Base-by-base conservation (phyloP, 1,139 yeast genomes). In the Yamadazyma diddensiae region DNA sequence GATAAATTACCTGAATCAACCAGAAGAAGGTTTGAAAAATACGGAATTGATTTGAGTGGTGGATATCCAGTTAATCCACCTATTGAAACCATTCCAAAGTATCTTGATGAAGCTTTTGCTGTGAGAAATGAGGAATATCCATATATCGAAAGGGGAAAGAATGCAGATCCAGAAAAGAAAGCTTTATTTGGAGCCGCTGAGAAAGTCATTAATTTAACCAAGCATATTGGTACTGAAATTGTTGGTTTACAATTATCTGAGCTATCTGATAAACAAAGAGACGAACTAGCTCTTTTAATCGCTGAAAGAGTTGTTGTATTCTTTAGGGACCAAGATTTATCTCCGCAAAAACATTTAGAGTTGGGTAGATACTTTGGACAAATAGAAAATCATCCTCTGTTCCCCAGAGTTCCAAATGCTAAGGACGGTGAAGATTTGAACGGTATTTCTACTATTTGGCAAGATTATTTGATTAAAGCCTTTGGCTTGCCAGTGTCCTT, bases 381-480 rank as follows among this genome's bases (percentile, higher is more conserved):
- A 43, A 62, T 65, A 17, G 71, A 65, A 44, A 56, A 60, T 17
- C 72, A 65, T 40, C 61, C 72, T 15, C 69, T 67, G 47, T 68
- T 56, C 18, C 57, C 62, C 17, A 42, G 58, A 38, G 55, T 55
- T 27, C 57, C 67, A 44, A 42, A 55, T 45, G 29, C 49, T 42
- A 26, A 33, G 6, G 36, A 49, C 22, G 53, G 51, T 11, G 36
- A 41, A 12, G 41, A 43, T 28, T 38, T 42, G 37, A 38, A 46
- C 24, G 82, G 82, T 20, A 55, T 70, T 22, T 55, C 77, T 15
- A 70, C 70, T 5, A 68, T 77, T 40, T 76, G 82, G 82, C 72
- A 67, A 37, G 77, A 74, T 38, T 59, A 57, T 39, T 42, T 39
- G 31, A 53, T 54, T 29, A 53, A 47, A 34, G 50, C 49, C 36